Evolutionary conservation across 148 eudicot species (phyloP), one percentile per base, ranked within the genome.

Genomic region (Rhododendron vialii): DNA sequence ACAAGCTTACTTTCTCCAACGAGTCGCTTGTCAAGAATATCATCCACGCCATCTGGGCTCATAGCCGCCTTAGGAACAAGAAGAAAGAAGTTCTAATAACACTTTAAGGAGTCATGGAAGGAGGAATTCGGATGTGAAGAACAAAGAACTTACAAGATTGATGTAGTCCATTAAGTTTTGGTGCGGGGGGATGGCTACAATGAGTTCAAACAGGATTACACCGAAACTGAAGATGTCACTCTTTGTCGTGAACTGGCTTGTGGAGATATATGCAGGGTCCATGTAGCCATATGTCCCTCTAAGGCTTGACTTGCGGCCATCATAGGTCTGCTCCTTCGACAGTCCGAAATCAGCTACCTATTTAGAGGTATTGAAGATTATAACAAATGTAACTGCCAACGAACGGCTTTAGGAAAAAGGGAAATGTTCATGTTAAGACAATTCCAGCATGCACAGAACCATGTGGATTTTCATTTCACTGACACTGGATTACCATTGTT

Each of bases 321-420:
- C 99, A 80, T 88, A 94, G 81, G 84, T 91, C 84, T 92, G 94
- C 91, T 95, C 99, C 88, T 93, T 97, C 33, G 99, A 97, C 76
- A 97, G 92, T 84, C 99, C 99, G 82, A 97, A 97, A 92, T 97
- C 99, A 79, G 99, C 99, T 77, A 97, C 99, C 99, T 97, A 87
- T 86, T 88, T 80, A 85, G 30, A 85, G 59, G 77, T 17, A 59
- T n/a, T 48, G 45, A 84, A 65, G 24, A 63, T 14, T 38, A 51
- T 11, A 18, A 73, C 13, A 20, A 10, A 12, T 4, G 38, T 18
- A 75, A 17, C 14, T 41, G 57, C 80, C 3, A 51, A 18, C 26
- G 17, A 9, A 47, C 14, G 55, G 24, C 26, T 9, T 9, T 41
- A 78, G 10, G 61, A 43, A 20, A 55, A 15, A 28, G 75, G 75